These are phyloP conservation scores for Rhodotorula sphaerocarpa DNA, from an alignment of 768 basidiomycete genomes.

Conservation along the genomic window DNA sequence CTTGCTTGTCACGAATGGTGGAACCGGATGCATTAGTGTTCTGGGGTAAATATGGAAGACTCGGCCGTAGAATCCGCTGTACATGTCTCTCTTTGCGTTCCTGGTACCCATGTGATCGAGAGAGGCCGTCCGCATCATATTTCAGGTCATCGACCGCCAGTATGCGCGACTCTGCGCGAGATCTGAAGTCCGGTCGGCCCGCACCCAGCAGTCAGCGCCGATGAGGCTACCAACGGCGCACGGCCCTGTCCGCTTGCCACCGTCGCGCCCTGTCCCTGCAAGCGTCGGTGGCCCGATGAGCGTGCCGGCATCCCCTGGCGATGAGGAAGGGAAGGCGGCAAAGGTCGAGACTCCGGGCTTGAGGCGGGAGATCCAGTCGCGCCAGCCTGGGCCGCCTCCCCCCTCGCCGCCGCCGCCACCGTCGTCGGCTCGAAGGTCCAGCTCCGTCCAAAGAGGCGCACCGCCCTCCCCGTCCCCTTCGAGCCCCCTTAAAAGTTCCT, in stretches of 20 bases:
- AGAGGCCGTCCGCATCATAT: too few relatives aligned
- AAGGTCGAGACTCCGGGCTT: conserved; percentile 1
- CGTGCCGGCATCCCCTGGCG: not conserved
- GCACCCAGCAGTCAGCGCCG: not conserved
- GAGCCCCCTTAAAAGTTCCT: not conserved
- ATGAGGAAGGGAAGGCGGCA: not conserved
- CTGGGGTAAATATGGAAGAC: not conserved
- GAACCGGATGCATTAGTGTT: too few relatives aligned
- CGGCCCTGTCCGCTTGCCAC: not conserved
- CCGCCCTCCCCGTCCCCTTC: not conserved
- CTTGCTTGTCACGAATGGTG: too few relatives aligned
- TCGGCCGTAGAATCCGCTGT: not conserved
- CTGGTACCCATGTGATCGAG: too few relatives aligned
- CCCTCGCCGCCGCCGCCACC: not conserved
- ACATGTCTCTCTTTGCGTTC: not conserved
- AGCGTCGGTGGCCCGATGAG: too few relatives aligned
- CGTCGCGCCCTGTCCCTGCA: too few relatives aligned
- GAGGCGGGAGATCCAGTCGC: not conserved
- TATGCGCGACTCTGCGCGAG: not conserved
- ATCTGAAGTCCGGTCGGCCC: not conserved
- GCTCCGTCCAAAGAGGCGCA: too few relatives aligned
- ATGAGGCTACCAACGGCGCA: conserved; percentile 4
- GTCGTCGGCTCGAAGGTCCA: not conserved
- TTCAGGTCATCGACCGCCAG: too few relatives aligned
- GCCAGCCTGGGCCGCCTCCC: not conserved